Evolutionary conservation across 164 flowering plant species (phyloP), one percentile per base, ranked within the genome.

Genomic region (Houttuynia cordata): DNA sequence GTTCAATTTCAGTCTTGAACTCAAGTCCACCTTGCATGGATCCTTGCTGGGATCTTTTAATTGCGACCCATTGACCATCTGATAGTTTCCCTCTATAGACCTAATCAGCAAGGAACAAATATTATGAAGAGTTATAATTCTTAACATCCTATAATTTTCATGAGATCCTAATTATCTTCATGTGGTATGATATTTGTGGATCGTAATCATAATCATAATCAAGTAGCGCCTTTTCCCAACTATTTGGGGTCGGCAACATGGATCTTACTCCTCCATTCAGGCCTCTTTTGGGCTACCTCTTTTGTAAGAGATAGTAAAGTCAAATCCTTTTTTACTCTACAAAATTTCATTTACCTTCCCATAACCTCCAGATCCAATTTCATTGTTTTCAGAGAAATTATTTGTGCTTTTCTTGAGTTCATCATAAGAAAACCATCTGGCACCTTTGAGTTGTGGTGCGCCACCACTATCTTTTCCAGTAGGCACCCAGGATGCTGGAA

Each of bases 21-120:
- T 85, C 91, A n/a, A 67, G 76, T 15, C 80, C 91, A 4, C 91
- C 91, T 62, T 85, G 91, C 80, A 72, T 83, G 7, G 91, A 85
- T 66, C 87, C 86, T 69, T 77, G 87, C 69, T 81, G 85, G 59
- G 91, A 85, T 72, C 91, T 76, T 77, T 85, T 85, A 67, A 82
- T 85, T 39, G 87, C 91, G 53, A 83, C 75, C 24, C 70, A 66
- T 68, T 74, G 76, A 47, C 82, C 83, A 37, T 68, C 76, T 23
- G 84, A 24, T 20, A 85, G 74, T 50, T 75, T 66, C 56, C 91
- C 91, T 67, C 71, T 79, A 62, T 83, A 85, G 12, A 85, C 91
- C 91, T 84, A 62, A n/a, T 25, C 1, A 57, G 21, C 54, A 40
- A 15, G 21, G 39, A 47, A 62, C n/a, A 14, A 51, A 50, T 22